Conservation (phyloP, 176 grass and related monocot genomes). For the Aegilops tauschii region DNA sequence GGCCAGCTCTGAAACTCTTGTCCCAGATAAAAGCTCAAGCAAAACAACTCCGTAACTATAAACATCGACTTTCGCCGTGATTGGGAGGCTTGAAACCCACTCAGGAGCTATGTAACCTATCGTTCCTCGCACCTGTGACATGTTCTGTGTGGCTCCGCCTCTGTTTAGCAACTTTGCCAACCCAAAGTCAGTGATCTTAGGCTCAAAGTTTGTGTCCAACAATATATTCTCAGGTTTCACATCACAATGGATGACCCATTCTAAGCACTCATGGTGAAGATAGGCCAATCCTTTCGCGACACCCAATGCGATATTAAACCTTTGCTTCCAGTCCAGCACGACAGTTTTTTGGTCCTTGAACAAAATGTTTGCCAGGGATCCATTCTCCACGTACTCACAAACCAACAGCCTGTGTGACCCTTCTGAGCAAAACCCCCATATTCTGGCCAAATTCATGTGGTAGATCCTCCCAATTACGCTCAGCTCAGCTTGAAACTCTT, state of each 20-base stretch:
- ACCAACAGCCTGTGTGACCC: constrained; percentile 35
- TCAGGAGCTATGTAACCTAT: not conserved
- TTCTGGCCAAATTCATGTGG: constrained; percentile 43
- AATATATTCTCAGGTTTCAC: not conserved
- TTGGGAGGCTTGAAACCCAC: not conserved
- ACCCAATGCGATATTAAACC: constrained; percentile 21
- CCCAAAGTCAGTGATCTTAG: not conserved
- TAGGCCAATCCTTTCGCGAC: not conserved
- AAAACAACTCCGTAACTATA: not conserved
- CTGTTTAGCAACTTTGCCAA: not conserved
- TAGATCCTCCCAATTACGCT: constrained; percentile 32
- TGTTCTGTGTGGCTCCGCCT: not conserved
- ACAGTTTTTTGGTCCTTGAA: constrained; percentile 12
- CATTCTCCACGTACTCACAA: constrained; percentile 46
- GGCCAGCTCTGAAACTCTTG: not conserved
- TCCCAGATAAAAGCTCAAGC: not conserved
- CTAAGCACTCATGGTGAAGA: not conserved
- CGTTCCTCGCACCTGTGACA: not conserved
- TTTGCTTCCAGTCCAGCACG: constrained; percentile 27
- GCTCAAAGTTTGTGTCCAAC: not conserved
- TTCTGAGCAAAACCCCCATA: constrained; percentile 50
- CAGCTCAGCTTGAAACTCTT: constrained; percentile 31
- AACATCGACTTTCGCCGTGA: not conserved
- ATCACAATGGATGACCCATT: not conserved
- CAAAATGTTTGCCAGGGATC: constrained; percentile 40